These are phyloP conservation scores for Globisporangium ultimum DNA, from an alignment of 352 stramenopile species.

Conservation along the genomic window DNA sequence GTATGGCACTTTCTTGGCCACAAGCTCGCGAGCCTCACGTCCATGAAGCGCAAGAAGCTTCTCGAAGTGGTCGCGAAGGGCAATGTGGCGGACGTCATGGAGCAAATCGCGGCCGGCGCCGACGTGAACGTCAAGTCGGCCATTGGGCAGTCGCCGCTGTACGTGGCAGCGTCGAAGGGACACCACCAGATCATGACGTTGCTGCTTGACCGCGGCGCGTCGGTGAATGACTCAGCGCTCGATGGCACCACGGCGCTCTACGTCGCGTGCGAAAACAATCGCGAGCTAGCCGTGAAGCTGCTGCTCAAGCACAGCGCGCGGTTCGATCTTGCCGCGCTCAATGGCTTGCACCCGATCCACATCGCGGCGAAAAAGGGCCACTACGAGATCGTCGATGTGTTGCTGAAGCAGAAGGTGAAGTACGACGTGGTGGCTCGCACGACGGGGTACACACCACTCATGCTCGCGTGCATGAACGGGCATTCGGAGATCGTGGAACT, in stretches of 20 bases:
- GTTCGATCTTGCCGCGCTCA: slow-evolving; percentile 32
- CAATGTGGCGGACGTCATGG: slow-evolving; percentile 51
- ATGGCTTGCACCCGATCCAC: slow-evolving; percentile 59
- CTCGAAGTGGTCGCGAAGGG: slow-evolving; percentile 58
- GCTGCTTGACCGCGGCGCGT: slow-evolving; percentile 64
- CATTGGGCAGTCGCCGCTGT: slow-evolving; percentile 50
- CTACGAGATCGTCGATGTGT: slow-evolving; percentile 34
- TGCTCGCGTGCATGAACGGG: slow-evolving; percentile 61
- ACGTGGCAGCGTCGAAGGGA: slow-evolving; percentile 53
- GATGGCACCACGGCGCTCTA: slow-evolving; percentile 57
- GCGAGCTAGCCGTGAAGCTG: slow-evolving; percentile 45
- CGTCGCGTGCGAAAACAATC: slow-evolving; percentile 60
- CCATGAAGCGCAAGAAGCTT: slow-evolving; percentile 65
- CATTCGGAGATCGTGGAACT: slow-evolving; percentile 62
- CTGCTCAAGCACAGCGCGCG: slow-evolving; percentile 60
- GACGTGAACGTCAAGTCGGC: slow-evolving; percentile 51
- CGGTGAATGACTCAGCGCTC: slow-evolving; percentile 45
- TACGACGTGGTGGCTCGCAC: slow-evolving; percentile 43
- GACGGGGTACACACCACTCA: slow-evolving; percentile 56
- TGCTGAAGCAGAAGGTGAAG: slow-evolving; percentile 41
- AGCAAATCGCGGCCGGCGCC: slow-evolving; percentile 52
- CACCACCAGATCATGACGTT: slow-evolving; percentile 62
- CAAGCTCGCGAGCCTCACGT: slow-evolving; percentile 69
- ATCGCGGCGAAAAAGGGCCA: slow-evolving; percentile 56
- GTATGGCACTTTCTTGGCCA: slow-evolving; percentile 79